Evolutionary conservation across 202 grass and related monocot genomes (phyloP).

Genomic region (Eragrostis tef): DNA sequence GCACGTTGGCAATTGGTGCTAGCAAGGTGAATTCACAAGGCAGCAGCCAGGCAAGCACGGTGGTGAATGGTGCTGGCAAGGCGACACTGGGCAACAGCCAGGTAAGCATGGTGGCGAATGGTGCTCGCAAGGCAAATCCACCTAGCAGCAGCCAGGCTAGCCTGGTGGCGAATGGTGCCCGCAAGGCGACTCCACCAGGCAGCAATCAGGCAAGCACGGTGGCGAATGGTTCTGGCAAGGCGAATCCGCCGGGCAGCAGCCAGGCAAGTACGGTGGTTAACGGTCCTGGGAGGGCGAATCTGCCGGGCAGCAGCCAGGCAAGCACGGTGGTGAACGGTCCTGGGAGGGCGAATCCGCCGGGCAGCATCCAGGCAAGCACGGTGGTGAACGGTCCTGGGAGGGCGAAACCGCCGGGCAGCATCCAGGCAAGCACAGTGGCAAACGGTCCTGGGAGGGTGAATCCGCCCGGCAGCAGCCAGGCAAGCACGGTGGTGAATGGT

Average conservation of each 20-base stretch:
- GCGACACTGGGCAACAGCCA: not conserved
- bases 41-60: not conserved
- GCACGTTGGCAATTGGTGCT: not conserved
- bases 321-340: not conserved
- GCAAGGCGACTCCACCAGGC: conserved; percentile 19
- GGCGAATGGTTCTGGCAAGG: not conserved
- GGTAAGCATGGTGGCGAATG: conserved; percentile 11
- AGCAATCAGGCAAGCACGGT: not conserved
- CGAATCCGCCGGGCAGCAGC: not conserved
- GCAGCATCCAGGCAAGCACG: not conserved
- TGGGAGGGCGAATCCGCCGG: not conserved
- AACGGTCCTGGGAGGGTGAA: not conserved
- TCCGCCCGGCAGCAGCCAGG: not conserved
- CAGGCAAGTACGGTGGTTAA: not conserved
- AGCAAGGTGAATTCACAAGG: not conserved
- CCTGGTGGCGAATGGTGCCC: not conserved
- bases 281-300: not conserved
- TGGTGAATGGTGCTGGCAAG: not conserved
- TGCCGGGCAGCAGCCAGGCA: not conserved
- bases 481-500: too few relatives aligned
- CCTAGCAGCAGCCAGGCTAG: conserved; percentile 23
- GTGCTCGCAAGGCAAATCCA: not conserved
- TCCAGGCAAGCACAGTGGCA: not conserved
- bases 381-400: not conserved
- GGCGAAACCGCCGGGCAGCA: not conserved